Percentiles rank a stretch among this genome's conserved stretches.
phyloP scores from a whole-genome alignment of 805 yeast species.

The Pichia gijzeniarum region DNA sequence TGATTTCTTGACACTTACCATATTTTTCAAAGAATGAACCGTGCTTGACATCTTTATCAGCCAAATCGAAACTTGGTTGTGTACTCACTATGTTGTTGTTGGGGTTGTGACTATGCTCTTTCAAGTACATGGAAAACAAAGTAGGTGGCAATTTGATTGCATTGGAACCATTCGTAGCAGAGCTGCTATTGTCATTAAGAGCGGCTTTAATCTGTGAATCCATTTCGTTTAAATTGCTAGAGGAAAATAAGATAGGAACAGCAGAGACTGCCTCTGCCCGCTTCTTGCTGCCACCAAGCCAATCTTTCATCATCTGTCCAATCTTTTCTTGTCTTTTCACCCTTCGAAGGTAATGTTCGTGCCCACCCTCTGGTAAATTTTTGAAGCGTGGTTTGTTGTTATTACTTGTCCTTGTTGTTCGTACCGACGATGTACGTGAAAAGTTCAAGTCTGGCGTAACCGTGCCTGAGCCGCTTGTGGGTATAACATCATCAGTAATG shows the following conservation, averaged over 20 bases:
- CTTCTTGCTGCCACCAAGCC: slow-evolving; percentile 54
- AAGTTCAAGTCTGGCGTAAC: neutral
- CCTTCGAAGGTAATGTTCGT: slow-evolving; percentile 71
- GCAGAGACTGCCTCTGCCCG: slow-evolving; percentile 70
- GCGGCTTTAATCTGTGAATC: slow-evolving; percentile 25
- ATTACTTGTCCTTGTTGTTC: slow-evolving; percentile 1
- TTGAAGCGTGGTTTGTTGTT: slow-evolving; percentile 6
- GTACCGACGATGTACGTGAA: slow-evolving; percentile 7
- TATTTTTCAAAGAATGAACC: slow-evolving; percentile 75
- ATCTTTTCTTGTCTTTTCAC: slow-evolving; percentile 76
- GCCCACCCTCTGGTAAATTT: slow-evolving; percentile 48
- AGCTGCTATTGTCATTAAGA: slow-evolving; percentile 12
- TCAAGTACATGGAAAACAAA: slow-evolving; percentile 56
- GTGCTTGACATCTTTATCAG: neutral
- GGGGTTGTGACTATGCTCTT: slow-evolving; percentile 17
- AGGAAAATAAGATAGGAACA: slow-evolving; percentile 55
- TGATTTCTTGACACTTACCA: slow-evolving; percentile 90
- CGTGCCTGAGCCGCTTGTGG: too few relatives aligned
- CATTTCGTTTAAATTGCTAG: slow-evolving; percentile 24
- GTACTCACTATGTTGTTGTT: neutral
- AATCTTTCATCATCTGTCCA: slow-evolving; percentile 66
- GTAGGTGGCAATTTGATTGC: slow-evolving; percentile 52
- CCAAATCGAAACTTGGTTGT: slow-evolving; percentile 3
- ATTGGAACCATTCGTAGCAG: neutral
- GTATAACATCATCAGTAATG: too few relatives aligned